Evolutionary conservation across 345 rosid genomes (phyloP).

Genomic region (Zanthoxylum bungeanum): DNA sequence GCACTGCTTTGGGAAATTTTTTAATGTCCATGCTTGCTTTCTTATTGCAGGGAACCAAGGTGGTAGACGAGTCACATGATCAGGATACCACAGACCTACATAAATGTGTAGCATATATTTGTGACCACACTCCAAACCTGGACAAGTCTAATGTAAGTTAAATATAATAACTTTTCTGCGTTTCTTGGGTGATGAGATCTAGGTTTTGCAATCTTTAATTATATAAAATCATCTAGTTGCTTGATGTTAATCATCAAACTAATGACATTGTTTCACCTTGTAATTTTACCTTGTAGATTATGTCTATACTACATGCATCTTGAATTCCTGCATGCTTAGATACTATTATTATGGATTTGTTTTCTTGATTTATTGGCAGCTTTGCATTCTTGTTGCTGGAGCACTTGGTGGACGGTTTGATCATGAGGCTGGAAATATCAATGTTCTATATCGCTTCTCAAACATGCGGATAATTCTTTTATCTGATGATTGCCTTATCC

Average conservation of each 20-base stretch:
- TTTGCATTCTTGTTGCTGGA: slow-evolving; percentile 85
- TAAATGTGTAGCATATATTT: slow-evolving; percentile 64
- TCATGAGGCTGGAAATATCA: slow-evolving; percentile 90
- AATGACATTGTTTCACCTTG: neutral
- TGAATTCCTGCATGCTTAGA: neutral
- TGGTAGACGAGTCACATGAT: slow-evolving; percentile 75
- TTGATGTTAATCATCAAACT: neutral
- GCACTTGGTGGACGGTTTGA: slow-evolving; percentile 98
- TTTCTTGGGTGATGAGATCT: neutral
- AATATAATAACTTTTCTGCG: neutral
- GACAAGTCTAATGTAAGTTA: slow-evolving; percentile 55
- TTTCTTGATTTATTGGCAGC: slow-evolving; percentile 34
- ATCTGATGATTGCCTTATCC: slow-evolving; percentile 75
- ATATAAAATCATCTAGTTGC: neutral
- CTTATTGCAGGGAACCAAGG: slow-evolving; percentile 68
- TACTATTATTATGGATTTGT: slow-evolving; percentile 4
- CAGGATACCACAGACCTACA: slow-evolving; percentile 97
- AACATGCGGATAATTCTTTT: slow-evolving; percentile 53
- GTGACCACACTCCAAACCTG: slow-evolving; percentile 37
- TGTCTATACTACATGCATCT: neutral
- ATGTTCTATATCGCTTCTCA: slow-evolving; percentile 63
- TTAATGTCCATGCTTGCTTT: slow-evolving; percentile 16
- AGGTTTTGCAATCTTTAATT: neutral
- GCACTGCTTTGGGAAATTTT: slow-evolving; percentile 8
- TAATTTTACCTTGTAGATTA: neutral